Conservation (phyloP, 78 protist genomes). For the Pigoraptor vietnamica region DNA sequence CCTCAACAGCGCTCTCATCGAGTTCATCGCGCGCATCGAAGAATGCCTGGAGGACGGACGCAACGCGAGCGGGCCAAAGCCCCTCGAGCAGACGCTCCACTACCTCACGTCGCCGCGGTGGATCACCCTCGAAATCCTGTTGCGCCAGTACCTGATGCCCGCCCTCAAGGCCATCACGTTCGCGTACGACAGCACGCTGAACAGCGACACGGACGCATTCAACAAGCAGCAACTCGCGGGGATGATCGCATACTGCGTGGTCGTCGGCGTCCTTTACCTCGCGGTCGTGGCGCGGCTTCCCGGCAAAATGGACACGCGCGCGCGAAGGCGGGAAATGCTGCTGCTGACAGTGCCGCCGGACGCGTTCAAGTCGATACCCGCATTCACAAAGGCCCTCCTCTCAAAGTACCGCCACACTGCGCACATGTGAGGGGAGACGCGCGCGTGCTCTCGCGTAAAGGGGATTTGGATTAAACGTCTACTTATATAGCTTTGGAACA, state of each 20-base stretch:
- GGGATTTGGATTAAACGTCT: no score
- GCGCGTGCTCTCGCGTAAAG: no score
- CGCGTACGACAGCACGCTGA: background rate
- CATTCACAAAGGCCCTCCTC: background rate
- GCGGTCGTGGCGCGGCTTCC: background rate
- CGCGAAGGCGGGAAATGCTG: background rate
- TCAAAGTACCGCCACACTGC: background rate
- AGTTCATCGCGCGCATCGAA: background rate
- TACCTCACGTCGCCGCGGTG: background rate
- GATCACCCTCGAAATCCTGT: background rate
- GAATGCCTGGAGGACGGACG: background rate
- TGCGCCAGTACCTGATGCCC: background rate
- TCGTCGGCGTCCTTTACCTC: background rate
- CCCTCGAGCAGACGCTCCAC: background rate
- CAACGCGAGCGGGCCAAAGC: background rate
- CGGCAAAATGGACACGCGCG: background rate
- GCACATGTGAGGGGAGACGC: no score
- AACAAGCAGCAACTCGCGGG: background rate
- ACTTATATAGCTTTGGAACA: no score
- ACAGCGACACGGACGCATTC: background rate
- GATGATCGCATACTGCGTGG: background rate
- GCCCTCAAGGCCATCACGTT: background rate
- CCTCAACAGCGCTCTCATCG: background rate
- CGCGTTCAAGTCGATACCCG: background rate
- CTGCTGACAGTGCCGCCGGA: background rate